Conservation (phyloP, 2,329 filamentous ascomycete species). For the Pseudogymnoascus sp. region DNA sequence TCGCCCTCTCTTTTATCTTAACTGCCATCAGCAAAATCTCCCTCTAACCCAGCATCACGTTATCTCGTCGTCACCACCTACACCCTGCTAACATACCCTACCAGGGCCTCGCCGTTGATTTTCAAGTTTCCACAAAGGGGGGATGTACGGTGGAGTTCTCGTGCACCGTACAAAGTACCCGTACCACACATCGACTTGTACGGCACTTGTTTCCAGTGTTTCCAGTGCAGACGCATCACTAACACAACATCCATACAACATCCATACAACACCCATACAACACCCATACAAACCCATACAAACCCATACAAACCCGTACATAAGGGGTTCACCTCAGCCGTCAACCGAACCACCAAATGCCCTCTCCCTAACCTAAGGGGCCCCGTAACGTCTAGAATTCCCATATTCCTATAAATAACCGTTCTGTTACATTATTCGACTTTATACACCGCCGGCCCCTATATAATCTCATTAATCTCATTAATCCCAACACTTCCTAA, state of each 20-base stretch:
- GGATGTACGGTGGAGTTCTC: not conserved
- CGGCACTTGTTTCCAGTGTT: not conserved
- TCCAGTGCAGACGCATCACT: not conserved
- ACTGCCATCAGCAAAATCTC: not conserved
- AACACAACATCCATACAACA: not conserved
- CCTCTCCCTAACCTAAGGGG: not conserved
- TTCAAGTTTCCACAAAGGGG: conserved; percentile 1
- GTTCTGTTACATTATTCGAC: not conserved
- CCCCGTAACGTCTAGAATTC: not conserved
- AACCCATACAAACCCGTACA: not conserved
- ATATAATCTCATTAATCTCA: not conserved
- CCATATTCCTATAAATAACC: not conserved
- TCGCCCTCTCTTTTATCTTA: not conserved
- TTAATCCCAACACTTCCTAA: not conserved
- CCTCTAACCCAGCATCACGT: not conserved
- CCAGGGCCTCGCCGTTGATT: not conserved
- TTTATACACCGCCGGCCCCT: not conserved
- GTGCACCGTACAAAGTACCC: not conserved
- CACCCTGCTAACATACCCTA: not conserved
- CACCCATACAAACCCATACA: not conserved
- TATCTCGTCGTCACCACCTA: not conserved
- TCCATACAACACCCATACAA: not conserved
- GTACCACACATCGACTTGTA: not conserved
- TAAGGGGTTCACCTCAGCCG: not conserved
- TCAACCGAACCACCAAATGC: not conserved